Base-by-base conservation (phyloP, 2,329 filamentous ascomycete species). In the Bipolaris gigantea region DNA sequence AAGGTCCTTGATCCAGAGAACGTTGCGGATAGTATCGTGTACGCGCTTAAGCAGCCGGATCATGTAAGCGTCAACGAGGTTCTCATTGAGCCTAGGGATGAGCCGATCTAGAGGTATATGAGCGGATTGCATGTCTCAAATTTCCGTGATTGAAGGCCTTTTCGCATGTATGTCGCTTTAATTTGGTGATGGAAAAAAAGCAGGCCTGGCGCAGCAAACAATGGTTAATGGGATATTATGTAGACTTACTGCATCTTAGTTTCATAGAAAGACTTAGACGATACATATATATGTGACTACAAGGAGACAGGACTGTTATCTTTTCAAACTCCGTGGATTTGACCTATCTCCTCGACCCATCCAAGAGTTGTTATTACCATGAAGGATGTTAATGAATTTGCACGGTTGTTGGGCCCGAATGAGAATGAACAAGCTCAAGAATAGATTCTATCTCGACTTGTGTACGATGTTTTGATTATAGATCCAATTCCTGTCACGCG, bases 1-100 rank as follows among this genome's bases (percentile, higher is more conserved):
- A 85, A 88, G 79, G 86, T 92, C 1, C 75, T 93, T n/a, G 83
- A 88, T 60, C 79, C 89, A 0, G 83, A 86, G 44, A 89, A 93
- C 72, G 85, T 92, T 13, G 89, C 89, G 0, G 80, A 78, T 10
- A 82, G 87, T 10, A 90, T 93, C 66, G 80, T 92, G 4, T 92
- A 87, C 73, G 89, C 89, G 1, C 76, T 93, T 16, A 83, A 82
- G 56, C 88, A 92, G 78, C 89, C 89, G 0, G 79, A 83, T 49
- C 86, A 92, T 75, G 89, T 92, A 39, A 84, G 88, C 36, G 86
- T 93, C 1, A 93, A 93, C 61, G 89, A 93, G 77, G 81, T 93
- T 4, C 71, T 93, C 71, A 89, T 93, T 69, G 71, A 73, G 64
- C 71, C 71, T 5, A 64, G 71, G 27, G 71, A 73, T 41, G 71